Evolutionary conservation across 495 filamentous ascomycete genomes (phyloP).

Genomic region (Podospora didyma): DNA sequence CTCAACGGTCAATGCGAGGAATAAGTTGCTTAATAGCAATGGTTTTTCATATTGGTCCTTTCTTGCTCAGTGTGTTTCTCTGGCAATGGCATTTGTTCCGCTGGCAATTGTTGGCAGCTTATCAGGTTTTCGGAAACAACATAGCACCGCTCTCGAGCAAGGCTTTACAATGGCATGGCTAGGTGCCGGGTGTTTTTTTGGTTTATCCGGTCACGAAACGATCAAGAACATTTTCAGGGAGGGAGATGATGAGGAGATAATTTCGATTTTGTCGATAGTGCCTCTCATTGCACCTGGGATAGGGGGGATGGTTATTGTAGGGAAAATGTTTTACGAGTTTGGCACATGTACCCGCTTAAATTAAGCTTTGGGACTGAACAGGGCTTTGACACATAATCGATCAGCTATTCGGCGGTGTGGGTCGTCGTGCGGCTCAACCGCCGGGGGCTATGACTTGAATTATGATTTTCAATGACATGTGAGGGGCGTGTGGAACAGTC

Average conservation of each 20-base stretch:
- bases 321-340: neutral
- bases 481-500: neutral
- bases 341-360: neutral
- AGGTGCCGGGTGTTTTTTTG: constrained; percentile 1
- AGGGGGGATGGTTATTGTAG: constrained; percentile 1
- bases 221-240: neutral
- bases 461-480: neutral
- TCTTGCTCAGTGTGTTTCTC: neutral
- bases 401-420: neutral
- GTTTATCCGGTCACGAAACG: neutral
- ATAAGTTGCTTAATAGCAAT: neutral
- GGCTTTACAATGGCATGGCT: neutral
- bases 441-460: neutral
- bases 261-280: neutral
- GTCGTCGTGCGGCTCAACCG: neutral
- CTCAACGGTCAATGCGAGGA: neutral
- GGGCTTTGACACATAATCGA: neutral
- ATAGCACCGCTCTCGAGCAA: neutral
- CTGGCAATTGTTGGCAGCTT: neutral
- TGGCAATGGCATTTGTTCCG: neutral
- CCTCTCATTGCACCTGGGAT: neutral
- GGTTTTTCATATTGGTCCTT: neutral
- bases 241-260: neutral
- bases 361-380: neutral
- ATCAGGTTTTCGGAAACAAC: neutral